phyloP scores from a whole-genome alignment of 371 early-diverging fungal species.

The Homolaphlyctis polyrhiza region DNA sequence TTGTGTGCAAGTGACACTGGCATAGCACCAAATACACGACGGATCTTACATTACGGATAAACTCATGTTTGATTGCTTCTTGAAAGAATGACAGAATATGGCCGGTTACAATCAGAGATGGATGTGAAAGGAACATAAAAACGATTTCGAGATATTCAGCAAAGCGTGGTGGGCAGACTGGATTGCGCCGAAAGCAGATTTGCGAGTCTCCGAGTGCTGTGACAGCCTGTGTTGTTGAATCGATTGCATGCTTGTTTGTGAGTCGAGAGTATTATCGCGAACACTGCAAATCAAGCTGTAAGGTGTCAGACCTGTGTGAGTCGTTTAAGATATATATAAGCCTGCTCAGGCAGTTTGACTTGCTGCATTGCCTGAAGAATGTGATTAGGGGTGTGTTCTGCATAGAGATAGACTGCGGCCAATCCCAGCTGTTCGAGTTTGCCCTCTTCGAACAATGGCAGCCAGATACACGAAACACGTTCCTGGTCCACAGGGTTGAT shows the following conservation, averaged over 20 bases:
- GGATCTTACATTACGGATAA: constrained; percentile 24
- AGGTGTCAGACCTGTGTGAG: constrained; percentile 47
- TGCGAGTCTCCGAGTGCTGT: constrained; percentile 41
- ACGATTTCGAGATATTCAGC: constrained; percentile 12
- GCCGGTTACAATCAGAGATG: constrained; percentile 9
- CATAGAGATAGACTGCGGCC: constrained; percentile 8
- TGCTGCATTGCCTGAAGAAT: constrained; percentile 13
- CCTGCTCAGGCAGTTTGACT: constrained; percentile 19
- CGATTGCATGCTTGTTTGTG: background rate
- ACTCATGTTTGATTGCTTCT: constrained; percentile 26
- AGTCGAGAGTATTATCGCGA: too few relatives aligned
- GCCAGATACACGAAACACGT: constrained; percentile 27
- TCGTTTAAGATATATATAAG: constrained; percentile 37
- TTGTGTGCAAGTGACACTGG: background rate
- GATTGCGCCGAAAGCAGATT: constrained; percentile 31
- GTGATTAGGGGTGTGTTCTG: constrained; percentile 11
- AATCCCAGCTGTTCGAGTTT: constrained; percentile 18
- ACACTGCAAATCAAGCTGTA: too few relatives aligned
- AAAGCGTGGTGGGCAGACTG: constrained; percentile 26
- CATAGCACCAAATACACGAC: background rate
- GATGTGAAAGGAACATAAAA: constrained; percentile 11
- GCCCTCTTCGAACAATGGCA: constrained; percentile 35
- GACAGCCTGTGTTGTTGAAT: constrained; percentile 31
- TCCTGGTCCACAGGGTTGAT: constrained; percentile 22
- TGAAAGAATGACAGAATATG: constrained; percentile 13